Evolutionary conservation across 2,329 filamentous ascomycete genomes (phyloP), one percentile per base, ranked within the genome.

Genomic region (Lecanicillium sp.): DNA sequence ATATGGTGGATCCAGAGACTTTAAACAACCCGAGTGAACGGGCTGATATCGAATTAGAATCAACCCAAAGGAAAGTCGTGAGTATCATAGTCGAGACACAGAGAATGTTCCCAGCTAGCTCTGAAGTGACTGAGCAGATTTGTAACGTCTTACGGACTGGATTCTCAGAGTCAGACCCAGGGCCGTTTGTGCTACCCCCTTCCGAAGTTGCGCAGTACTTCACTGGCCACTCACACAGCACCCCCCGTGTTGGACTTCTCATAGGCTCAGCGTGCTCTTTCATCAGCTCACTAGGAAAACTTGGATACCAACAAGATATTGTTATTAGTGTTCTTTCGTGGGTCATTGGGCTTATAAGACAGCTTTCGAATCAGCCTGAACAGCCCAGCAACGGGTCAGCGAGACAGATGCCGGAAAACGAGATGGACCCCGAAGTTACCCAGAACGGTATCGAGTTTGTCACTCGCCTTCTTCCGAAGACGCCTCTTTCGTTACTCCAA

Each of bases 361-460:
- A 71, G 25, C 65, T 88, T n/a, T 67, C 74, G 36, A 65, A 51
- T 9, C 33, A 29, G 35, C 33, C 25, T 27, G 27, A 28, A 35
- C 14, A 13, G 17, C 11, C 9, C 16, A n/a, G 14, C 9, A 9
- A 5, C 15, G 28, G 12, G 14, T 8, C 16, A 33, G 17, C 22
- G 22, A 6, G 11, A 6, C 11, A 7, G 7, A 6, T 25, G 22
- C 12, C 9, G 8, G 72, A 74, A 9, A 71, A 73, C 33, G 85
- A 90, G 43, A 73, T 78, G 0, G 84, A 88, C 44, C 68, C 84
- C 0, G 84, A 88, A 46, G 67, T 90, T 9, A 68, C 84, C 2
- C 80, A 89, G 46, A 78, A 80, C 41, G 79, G 79, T 35, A 81
- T 90, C 35, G 82, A 88, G 39, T 80, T 90, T 42, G 65, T 83